Evolutionary conservation across 495 filamentous ascomycete species (phyloP).

Genomic region (Penicillium diatomitis): DNA sequence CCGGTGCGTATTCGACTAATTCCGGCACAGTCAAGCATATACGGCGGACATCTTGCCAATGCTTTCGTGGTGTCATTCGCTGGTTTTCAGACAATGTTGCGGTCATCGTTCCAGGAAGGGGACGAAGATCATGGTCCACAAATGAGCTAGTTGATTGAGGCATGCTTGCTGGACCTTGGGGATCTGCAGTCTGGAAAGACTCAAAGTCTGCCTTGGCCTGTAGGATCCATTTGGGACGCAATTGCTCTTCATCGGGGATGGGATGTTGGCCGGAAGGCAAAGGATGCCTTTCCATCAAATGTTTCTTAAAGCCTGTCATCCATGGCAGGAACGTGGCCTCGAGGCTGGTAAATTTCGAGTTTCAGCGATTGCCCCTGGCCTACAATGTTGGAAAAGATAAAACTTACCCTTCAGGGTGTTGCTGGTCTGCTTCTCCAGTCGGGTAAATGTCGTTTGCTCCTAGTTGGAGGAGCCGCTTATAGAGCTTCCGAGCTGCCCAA

Average conservation of each 20-base stretch:
- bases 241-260: slow-evolving; percentile 64
- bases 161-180: background rate
- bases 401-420: slow-evolving; percentile 81
- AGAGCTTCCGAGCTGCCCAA: slow-evolving; percentile 81
- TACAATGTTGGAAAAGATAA: too few relatives aligned
- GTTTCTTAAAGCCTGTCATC: slow-evolving; percentile 53
- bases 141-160: slow-evolving; percentile 6
- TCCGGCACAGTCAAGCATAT: slow-evolving; percentile 48
- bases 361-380: too few relatives aligned
- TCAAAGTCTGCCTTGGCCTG: slow-evolving; percentile 24
- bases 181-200: background rate
- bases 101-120: slow-evolving; percentile 42
- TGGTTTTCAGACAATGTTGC: slow-evolving; percentile 45
- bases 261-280: slow-evolving; percentile 54
- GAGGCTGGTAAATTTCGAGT: slow-evolving; percentile 35
- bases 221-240: slow-evolving; percentile 76
- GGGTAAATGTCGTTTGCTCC: slow-evolving; percentile 70
- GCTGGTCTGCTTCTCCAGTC: slow-evolving; percentile 82
- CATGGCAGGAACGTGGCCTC: slow-evolving; percentile 79
- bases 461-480: slow-evolving; percentile 76
- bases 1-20: slow-evolving; percentile 47
- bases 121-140: slow-evolving; percentile 39
- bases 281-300: slow-evolving; percentile 59
- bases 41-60: slow-evolving; percentile 93
- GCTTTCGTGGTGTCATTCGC: slow-evolving; percentile 62